phyloP scores from a whole-genome alignment of 179 eudicot genomes.

The Patellifolia procumbens region DNA sequence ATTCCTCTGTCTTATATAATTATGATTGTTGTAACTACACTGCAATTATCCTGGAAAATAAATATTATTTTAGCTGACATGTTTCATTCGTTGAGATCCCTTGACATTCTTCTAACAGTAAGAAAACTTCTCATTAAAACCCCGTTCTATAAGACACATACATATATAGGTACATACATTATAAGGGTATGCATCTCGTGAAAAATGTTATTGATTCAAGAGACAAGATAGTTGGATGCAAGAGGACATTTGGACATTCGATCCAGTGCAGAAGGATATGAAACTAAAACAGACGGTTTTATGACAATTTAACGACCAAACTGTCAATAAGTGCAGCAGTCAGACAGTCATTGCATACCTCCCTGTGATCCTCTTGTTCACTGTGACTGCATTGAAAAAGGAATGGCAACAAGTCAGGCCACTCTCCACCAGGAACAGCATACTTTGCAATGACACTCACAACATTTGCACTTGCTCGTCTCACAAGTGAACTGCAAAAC shows the following conservation, averaged over 20 bases:
- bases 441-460: conserved; percentile 91
- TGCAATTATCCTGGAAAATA: not conserved
- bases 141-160: not conserved
- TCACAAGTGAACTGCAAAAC: conserved; percentile 78
- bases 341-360: conserved; percentile 49
- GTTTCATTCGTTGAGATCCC: not conserved
- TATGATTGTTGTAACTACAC: not conserved
- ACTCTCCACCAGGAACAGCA: conserved; percentile 97
- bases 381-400: conserved; percentile 95
- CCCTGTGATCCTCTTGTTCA: conserved; percentile 93
- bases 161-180: not conserved
- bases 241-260: not conserved
- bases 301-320: not conserved
- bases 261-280: not conserved
- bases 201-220: not conserved
- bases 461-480: conserved; percentile 99
- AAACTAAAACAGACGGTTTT: not conserved
- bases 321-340: not conserved
- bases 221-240: not conserved
- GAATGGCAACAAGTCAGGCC: conserved; percentile 96
- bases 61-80: not conserved
- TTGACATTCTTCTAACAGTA: not conserved
- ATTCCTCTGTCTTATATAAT: not conserved
- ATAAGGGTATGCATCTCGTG: too few species aligned
- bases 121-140: not conserved